A percentile compares a stretch with the other conserved stretches of the same genome.
These are phyloP conservation scores for Lactifluus hygrophoroides DNA, from an alignment of 768 basidiomycete genomes.

Conservation along the genomic window DNA sequence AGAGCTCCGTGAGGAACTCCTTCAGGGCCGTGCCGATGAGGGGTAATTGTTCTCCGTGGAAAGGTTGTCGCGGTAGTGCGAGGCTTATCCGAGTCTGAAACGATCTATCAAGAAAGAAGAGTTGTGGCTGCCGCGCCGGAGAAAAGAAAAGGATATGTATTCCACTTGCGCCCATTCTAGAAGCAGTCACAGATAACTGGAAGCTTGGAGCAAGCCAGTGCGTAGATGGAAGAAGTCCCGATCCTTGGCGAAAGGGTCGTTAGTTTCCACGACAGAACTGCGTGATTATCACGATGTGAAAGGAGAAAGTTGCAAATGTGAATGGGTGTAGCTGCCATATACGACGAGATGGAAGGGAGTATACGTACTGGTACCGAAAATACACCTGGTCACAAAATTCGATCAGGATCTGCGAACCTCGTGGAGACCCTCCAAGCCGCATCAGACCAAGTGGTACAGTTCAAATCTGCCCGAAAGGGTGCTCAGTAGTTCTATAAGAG, in stretches of 20 bases:
- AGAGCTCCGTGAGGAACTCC: no score
- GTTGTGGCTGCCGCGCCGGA: neutral
- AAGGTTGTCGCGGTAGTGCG: neutral
- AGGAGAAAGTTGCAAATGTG: neutral
- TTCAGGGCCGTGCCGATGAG: neutral
- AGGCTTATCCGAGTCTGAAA: neutral
- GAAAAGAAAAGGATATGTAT: neutral
- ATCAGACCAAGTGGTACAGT: neutral
- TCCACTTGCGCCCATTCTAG: slow-evolving; percentile 8
- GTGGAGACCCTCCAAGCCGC: neutral
- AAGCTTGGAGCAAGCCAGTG: slow-evolving; percentile 11
- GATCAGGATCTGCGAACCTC: slow-evolving; percentile 13
- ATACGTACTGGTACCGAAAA: slow-evolving; percentile 1
- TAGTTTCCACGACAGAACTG: neutral
- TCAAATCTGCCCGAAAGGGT: neutral
- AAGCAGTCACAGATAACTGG: slow-evolving; percentile 8
- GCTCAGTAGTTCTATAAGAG: neutral
- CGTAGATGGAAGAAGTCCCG: neutral
- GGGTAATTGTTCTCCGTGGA: neutral
- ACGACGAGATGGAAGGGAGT: neutral
- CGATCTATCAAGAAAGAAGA: slow-evolving; percentile 12
- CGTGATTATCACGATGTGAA: neutral
- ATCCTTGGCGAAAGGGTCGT: slow-evolving; percentile 2
- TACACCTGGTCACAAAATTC: neutral
- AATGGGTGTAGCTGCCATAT: neutral